Percentiles rank a stretch among this genome's conserved stretches.
phyloP scores from a whole-genome alignment of 257 asterid genomes.

The Salvia miltiorrhiza region DNA sequence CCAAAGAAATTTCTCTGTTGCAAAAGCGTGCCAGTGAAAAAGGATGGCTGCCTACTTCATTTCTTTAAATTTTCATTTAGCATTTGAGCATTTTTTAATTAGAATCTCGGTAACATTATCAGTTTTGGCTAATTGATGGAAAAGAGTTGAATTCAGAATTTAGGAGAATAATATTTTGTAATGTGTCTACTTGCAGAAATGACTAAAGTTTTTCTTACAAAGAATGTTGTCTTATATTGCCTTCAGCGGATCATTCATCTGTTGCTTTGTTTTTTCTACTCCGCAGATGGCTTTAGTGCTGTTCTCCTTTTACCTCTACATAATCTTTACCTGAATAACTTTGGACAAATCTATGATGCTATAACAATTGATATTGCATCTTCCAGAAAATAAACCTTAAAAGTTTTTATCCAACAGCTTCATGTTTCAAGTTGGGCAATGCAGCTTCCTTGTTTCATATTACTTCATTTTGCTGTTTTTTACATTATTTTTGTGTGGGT shows the following conservation, averaged over 20 bases:
- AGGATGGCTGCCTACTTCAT: conserved; percentile 49
- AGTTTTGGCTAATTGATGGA: background rate
- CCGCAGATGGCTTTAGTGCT: background rate
- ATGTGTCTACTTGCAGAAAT: background rate
- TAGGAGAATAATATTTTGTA: background rate
- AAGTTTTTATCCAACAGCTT: background rate
- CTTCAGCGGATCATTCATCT: background rate
- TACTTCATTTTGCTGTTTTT: background rate
- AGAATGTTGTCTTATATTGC: background rate
- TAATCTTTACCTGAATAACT: background rate
- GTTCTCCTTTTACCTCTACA: background rate
- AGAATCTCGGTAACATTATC: conserved; percentile 8
- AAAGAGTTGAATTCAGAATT: background rate
- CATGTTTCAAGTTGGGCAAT: conserved; percentile 3
- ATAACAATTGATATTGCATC: background rate
- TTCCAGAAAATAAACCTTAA: background rate
- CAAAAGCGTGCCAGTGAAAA: conserved; percentile 74
- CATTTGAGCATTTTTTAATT: background rate
- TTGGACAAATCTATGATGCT: background rate
- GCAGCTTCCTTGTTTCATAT: background rate
- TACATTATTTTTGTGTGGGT: background rate
- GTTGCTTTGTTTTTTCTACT: too few species aligned
- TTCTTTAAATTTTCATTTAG: background rate
- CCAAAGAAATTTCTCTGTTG: conserved; percentile 48
- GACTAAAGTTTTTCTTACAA: background rate